Conservation (phyloP, 2,329 filamentous ascomycete genomes). For the Cordyceps tenuipes region DNA sequence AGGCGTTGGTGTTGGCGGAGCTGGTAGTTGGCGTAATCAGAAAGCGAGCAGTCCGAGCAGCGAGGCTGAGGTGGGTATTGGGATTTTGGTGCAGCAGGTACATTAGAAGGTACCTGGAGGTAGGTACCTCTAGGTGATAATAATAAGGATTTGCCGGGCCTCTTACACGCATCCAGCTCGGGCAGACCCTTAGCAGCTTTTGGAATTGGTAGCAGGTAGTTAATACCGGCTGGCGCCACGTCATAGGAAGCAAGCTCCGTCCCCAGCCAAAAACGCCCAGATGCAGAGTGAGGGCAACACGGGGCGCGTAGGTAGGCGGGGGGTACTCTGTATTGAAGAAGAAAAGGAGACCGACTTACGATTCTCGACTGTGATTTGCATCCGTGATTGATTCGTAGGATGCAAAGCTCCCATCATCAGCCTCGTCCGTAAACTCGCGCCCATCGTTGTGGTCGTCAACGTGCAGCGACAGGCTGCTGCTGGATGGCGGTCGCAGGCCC, state of each 20-base stretch:
- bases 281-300: constrained; percentile 3
- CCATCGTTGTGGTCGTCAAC: constrained; percentile 21
- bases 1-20: neutral
- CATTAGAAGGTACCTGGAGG: no score
- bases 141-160: no score
- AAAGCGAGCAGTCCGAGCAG: neutral
- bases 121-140: no score
- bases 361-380: constrained; percentile 17
- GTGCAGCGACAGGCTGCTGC: constrained; percentile 17
- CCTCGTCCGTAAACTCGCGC: constrained; percentile 26
- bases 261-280: neutral
- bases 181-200: no score
- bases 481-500: constrained; percentile 14
- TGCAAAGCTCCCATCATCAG: constrained; percentile 24
- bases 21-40: constrained; percentile 7
- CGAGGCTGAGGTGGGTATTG: neutral
- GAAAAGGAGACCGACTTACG: constrained; percentile 14
- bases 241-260: neutral
- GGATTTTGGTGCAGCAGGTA: neutral
- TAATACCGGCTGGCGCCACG: no score
- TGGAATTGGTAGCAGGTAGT: neutral
- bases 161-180: no score
- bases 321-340: constrained; percentile 11
- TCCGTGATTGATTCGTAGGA: constrained; percentile 29
- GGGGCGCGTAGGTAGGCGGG: constrained; percentile 13